Conservation (phyloP, 495 filamentous ascomycete species). For the Penicillium bialowiezense region DNA sequence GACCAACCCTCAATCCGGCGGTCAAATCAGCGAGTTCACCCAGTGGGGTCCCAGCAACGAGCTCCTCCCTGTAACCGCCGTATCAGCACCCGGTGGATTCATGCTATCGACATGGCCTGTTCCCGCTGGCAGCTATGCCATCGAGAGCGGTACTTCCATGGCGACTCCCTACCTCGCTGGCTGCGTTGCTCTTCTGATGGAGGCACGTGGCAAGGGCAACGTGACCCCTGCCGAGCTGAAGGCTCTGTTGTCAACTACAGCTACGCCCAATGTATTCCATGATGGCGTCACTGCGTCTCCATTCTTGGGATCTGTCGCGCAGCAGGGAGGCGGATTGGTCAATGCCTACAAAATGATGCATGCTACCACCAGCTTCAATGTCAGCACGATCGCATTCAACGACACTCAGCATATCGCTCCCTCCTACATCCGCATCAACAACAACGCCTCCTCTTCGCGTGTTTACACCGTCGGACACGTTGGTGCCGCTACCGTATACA, state of each 20-base stretch:
- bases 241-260: conserved; percentile 34
- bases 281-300: conserved; percentile 37
- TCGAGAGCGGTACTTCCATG: conserved; percentile 56
- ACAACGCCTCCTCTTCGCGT: conserved; percentile 43
- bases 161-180: conserved; percentile 53
- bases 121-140: conserved; percentile 36
- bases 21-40: conserved; percentile 47
- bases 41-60: conserved; percentile 58
- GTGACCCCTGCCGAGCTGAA: conserved; percentile 35
- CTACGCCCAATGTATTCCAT: conserved; percentile 42
- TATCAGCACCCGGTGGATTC: conserved; percentile 51
- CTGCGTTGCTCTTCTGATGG: conserved; percentile 51
- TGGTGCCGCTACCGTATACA: conserved; percentile 24
- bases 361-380: conserved; percentile 47
- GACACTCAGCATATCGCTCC: conserved; percentile 52
- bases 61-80: conserved; percentile 51
- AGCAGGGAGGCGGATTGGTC: conserved; percentile 56
- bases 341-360: conserved; percentile 57
- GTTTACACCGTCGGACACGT: conserved; percentile 43
- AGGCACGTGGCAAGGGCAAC: conserved; percentile 34
- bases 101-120: conserved; percentile 57
- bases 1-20: conserved; percentile 11
- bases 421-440: conserved; percentile 48
- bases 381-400: conserved; percentile 51
- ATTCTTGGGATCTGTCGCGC: conserved; percentile 50